Conservation (phyloP, 371 early-diverging fungal species). For the Sporodiniella umbellata region DNA sequence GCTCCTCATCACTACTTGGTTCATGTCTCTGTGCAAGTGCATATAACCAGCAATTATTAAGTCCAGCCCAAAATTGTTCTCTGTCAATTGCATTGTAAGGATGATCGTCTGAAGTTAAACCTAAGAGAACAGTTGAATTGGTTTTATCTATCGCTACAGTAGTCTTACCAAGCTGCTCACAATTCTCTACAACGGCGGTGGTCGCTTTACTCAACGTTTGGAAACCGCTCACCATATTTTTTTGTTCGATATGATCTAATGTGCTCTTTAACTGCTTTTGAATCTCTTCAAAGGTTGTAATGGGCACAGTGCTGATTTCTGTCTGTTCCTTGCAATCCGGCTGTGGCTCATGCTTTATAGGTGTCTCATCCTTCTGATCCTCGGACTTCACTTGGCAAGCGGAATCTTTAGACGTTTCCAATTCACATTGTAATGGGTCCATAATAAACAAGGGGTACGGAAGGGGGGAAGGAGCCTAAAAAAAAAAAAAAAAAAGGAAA, state of each 20-base stretch:
- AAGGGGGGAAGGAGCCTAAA: too few species aligned
- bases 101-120: conserved; percentile 51
- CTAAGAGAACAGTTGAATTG: conserved; percentile 15
- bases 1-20: conserved; percentile 55
- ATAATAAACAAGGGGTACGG: too few species aligned
- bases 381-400: background rate
- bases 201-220: conserved; percentile 71
- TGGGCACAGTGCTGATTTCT: conserved; percentile 6
- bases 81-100: conserved; percentile 53
- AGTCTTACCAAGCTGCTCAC: conserved; percentile 63
- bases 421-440: too few species aligned
- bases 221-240: conserved; percentile 69
- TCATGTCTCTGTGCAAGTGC: conserved; percentile 63
- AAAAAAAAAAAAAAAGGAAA: too few species aligned
- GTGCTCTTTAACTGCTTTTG: conserved; percentile 71
- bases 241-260: conserved; percentile 63
- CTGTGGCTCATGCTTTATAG: conserved; percentile 7
- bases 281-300: conserved; percentile 60
- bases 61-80: conserved; percentile 75
- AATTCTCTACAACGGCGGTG: conserved; percentile 67
- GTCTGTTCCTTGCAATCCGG: conserved; percentile 1
- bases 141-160: background rate
- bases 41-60: conserved; percentile 81
- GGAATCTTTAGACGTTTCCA: too few species aligned
- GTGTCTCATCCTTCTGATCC: conserved; percentile 8